Evolutionary conservation across 169 alveolate genomes (phyloP).

Genomic region (Miamiensis avidus): DNA sequence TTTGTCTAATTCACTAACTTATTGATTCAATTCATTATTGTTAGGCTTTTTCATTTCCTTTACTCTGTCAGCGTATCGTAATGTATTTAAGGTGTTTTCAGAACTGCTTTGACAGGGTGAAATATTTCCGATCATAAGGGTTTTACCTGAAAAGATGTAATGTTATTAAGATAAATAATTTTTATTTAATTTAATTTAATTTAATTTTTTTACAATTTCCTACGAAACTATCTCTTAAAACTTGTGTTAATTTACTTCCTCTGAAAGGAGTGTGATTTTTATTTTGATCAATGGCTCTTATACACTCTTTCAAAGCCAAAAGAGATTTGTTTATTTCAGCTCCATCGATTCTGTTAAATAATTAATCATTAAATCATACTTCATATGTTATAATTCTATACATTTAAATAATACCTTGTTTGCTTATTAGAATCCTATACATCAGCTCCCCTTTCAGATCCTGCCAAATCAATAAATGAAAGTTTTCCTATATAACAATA

Average conservation of each 20-base stretch:
- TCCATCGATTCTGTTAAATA: slow-evolving; percentile 90
- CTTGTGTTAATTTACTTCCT: slow-evolving; percentile 95
- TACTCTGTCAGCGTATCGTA: slow-evolving; percentile 97
- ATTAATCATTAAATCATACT: no score
- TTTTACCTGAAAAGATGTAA: slow-evolving; percentile 67
- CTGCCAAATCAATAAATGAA: slow-evolving; percentile 98
- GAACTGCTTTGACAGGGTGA: slow-evolving; percentile 96
- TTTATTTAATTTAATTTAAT: no score
- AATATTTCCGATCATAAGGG: slow-evolving; percentile 98
- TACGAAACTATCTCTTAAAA: slow-evolving; percentile 69
- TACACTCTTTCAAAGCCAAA: slow-evolving; percentile 98
- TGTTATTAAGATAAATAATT: no score
- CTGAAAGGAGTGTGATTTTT: slow-evolving; percentile 98
- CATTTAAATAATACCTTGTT: slow-evolving; percentile 72
- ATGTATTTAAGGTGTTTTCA: slow-evolving; percentile 98
- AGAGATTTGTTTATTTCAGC: slow-evolving; percentile 99
- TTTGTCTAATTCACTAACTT: slow-evolving; percentile 38
- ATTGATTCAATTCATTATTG: slow-evolving; percentile 43
- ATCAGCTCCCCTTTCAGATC: slow-evolving; percentile 99
- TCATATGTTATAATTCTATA: slow-evolving; percentile 1
- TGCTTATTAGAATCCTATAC: slow-evolving; percentile 94
- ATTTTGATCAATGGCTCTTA: slow-evolving; percentile 98
- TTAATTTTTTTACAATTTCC: slow-evolving; percentile 53
- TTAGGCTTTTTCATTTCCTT: slow-evolving; percentile 88
- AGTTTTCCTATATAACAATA: slow-evolving; percentile 83